Base-by-base conservation (phyloP, 257 asterid species). In the Linaria vulgaris region DNA sequence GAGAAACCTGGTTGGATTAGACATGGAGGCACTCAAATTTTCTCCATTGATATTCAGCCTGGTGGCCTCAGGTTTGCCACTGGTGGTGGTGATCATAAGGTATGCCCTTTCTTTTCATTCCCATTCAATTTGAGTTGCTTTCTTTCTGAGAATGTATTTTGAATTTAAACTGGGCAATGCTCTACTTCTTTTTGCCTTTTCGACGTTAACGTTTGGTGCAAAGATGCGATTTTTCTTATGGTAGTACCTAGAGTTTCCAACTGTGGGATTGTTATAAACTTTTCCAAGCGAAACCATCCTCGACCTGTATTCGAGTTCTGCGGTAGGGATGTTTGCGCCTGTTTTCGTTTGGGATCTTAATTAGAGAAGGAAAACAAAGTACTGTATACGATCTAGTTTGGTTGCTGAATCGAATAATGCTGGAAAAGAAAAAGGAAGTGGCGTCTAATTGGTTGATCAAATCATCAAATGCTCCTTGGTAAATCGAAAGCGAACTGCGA, bases 41-140 rank as follows among this genome's bases (percentile, higher is more conserved):
- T 90, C 88, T 85, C 97, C 46, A 83, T 90, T 79, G 97, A 90
- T 73, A 90, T 90, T 72, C 97, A 90, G 73, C 97, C 97, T 62
- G 96, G 97, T 45, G 95, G 95, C 57, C 96, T 90, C 69, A 82
- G 97, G 88, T 88, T 90, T 73, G 97, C 97, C 51, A 88, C 97
- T 54, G 97, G 97, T 27, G 97, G 96, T 72, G 97, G 97, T 74
- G 97, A 90, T 78, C 94, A 90, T 68, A 90, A 90, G 97, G 97
- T 85, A 60, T 58, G 62, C 8, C 10, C 43, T 44, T 21, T 64
- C 14, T 24, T 38, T 27, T 27, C 3, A 27, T 27, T 27, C 4
- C 3, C 34, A 27, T 27, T n/a, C n/a, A n/a, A n/a, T n/a, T n/a
- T n/a, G n/a, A n/a, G n/a, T n/a, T n/a, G n/a, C n/a, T n/a, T n/a